phyloP scores from a whole-genome alignment of 2,329 filamentous ascomycete species.

The Alternaria sp. region DNA sequence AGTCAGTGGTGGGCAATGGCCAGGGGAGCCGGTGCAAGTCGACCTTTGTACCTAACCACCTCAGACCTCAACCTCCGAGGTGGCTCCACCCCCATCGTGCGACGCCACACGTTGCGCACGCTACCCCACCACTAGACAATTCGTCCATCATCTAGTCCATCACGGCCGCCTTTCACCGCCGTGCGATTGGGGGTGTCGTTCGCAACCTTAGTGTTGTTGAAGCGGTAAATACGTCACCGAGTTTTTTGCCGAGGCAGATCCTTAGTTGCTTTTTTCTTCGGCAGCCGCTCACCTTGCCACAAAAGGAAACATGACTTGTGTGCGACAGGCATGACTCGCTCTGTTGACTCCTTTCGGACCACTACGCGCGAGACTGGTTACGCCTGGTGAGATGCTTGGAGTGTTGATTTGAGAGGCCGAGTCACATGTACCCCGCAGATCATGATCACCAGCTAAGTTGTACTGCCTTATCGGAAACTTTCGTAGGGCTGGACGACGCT shows the following conservation, averaged over 20 bases:
- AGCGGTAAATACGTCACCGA: slow-evolving; percentile 1
- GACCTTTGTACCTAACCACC: neutral
- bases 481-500: neutral
- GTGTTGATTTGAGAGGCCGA: neutral
- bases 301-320: neutral
- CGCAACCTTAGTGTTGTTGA: neutral
- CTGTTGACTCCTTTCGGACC: neutral
- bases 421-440: neutral
- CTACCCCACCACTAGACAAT: neutral
- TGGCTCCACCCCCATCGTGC: neutral
- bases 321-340: neutral
- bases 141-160: neutral
- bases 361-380: neutral
- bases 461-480: neutral
- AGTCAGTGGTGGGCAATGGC: neutral
- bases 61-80: neutral
- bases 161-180: neutral
- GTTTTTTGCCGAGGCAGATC: slow-evolving; percentile 6
- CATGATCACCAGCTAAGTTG: neutral
- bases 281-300: neutral
- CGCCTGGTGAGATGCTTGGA: neutral
- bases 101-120: neutral
- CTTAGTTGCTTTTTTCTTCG: neutral
- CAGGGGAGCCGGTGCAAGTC: slow-evolving; percentile 5
- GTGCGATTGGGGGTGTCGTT: neutral